Base-by-base conservation (phyloP, 2,329 filamentous ascomycete species). In the Sporothrix dimorphospora region DNA sequence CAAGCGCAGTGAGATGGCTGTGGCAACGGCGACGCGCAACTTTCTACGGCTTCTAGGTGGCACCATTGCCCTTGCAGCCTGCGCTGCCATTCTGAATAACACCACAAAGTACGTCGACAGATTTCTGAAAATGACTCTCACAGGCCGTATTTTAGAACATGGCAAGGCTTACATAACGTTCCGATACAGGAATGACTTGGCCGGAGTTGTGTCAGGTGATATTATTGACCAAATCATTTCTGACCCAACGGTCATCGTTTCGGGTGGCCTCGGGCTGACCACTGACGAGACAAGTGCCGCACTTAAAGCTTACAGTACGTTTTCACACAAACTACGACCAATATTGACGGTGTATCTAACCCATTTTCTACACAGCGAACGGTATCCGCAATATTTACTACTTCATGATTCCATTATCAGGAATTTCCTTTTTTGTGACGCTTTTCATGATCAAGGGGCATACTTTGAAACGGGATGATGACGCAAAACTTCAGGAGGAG, bases 71-170 rank as follows among this genome's bases (percentile, higher is more conserved):
- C 61, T 65, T 16, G 61, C 61, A 1, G 40, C 40, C 2, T 45
- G 38, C 38, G 34, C 59, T 24, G 59, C 61, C 38, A 65, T 65
- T n/a, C 61, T 65, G 40, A 65, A 65, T 14, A 65, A 65, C 12
- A 65, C 38, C 34, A 21, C 34, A 4, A 63, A 42, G 57, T 40
- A 55, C 30, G 30, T 34, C 30, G 30, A 34, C 30, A 6, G 30
- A 6, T 6, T 34, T 55, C 24, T 55, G 14, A 16, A 30, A 55
- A 55, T 3, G 30, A 34, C 30, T 34, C 6, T 34, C 30, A 34
- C 6, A 34, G 30, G 30, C 30, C 3, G 6, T 3, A 34, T 34
- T 34, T 34, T 34, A 34, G 30, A 34, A 34, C 30, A 6, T 6
- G 30, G 30, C 30, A 34, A 34, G 30, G 6, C 30, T 34, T 3